Evolutionary conservation across 2,329 filamentous ascomycete species (phyloP).

Genomic region (Plectosphaerella plurivora): DNA sequence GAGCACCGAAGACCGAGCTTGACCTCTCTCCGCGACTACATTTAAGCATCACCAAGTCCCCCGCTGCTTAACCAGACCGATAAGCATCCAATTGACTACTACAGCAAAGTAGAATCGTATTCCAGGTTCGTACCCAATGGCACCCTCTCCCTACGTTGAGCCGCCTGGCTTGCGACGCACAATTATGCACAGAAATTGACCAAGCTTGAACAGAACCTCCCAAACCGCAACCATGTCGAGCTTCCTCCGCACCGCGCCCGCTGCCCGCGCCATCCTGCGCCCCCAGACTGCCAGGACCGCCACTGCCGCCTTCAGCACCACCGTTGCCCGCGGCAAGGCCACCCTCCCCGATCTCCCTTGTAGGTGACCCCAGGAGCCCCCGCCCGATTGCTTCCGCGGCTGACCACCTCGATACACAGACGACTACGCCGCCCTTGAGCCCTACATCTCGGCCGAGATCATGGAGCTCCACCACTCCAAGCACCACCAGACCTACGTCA

Average conservation of each 20-base stretch:
- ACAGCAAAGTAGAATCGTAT: too few relatives aligned
- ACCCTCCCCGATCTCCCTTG: constrained; percentile 83
- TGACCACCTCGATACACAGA: constrained; percentile 45
- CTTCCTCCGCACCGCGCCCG: constrained; percentile 66
- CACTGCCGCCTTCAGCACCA: constrained; percentile 65
- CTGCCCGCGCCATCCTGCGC: constrained; percentile 67
- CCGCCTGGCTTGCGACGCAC: not conserved
- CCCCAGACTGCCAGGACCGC: constrained; percentile 56
- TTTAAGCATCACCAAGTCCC: constrained; percentile 5
- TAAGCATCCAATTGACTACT: too few relatives aligned
- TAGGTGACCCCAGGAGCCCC: constrained; percentile 22
- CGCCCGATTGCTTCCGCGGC: too few relatives aligned
- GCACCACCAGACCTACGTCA: constrained; percentile 93
- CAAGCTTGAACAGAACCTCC: constrained; percentile 1
- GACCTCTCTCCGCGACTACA: not conserved
- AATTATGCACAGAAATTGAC: too few relatives aligned
- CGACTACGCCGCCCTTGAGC: constrained; percentile 94
- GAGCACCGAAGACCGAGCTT: constrained; percentile 4
- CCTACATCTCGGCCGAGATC: constrained; percentile 78
- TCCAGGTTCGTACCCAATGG: too few relatives aligned
- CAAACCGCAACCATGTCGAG: constrained; percentile 59
- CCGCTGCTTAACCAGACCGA: not conserved
- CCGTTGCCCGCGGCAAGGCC: constrained; percentile 81
- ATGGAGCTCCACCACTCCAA: constrained; percentile 96
- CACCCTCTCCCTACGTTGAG: too few relatives aligned